Evolutionary conservation across 176 grass and related monocot species (phyloP).

Genomic region (barley (Hordeum vulgare)): MorexV3_pseudomolecules_assembly NC_058522.1:526654617-526655116

Average conservation of each 20-base stretch:
- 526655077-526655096: not conserved
- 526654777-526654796: slow-evolving; percentile 88
- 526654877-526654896: slow-evolving; percentile 88
- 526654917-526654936: slow-evolving; percentile 89
- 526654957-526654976: slow-evolving; percentile 92
- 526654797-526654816: slow-evolving; percentile 94
- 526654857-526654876: slow-evolving; percentile 99
- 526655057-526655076: not conserved
- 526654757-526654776: not conserved
- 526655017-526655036: slow-evolving; percentile 3
- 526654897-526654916: slow-evolving; percentile 93
- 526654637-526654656: slow-evolving; percentile 81
- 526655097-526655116: not conserved
- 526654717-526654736: not conserved
- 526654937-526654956: slow-evolving; percentile 93
- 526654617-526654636: slow-evolving; percentile 98
- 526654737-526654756: not conserved
- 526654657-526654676: slow-evolving; percentile 70
- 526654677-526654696: slow-evolving; percentile 77
- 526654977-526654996: slow-evolving; percentile 98
- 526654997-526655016: not conserved
- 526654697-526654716: slow-evolving; percentile 84
- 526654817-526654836: slow-evolving; percentile 85
- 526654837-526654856: slow-evolving; percentile 91
- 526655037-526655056: not conserved